phyloP scores from a whole-genome alignment of 2,329 filamentous ascomycete genomes.

The Penicillium sp. region DNA sequence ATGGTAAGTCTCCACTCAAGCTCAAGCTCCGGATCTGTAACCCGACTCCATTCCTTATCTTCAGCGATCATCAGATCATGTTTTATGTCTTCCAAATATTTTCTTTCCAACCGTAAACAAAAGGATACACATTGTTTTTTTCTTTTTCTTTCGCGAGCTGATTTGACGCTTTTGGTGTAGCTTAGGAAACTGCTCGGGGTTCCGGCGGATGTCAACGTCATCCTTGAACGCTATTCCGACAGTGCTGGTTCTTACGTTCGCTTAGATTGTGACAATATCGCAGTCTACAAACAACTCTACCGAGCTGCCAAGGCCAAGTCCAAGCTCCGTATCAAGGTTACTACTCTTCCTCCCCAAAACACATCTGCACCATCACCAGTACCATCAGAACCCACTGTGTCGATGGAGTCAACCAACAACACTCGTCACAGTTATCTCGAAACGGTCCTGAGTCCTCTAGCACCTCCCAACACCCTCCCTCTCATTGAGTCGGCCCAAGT shows the following conservation, averaged over 20 bases:
- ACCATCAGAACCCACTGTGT: constrained; percentile 13
- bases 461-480: constrained; percentile 14
- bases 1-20: constrained; percentile 66
- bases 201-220: constrained; percentile 58
- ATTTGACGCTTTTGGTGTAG: constrained; percentile 46
- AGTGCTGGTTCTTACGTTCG: constrained; percentile 77
- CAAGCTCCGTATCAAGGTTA: constrained; percentile 86
- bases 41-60: constrained; percentile 21
- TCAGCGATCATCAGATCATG: constrained; percentile 8
- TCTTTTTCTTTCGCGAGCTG: constrained; percentile 7
- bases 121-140: not conserved
- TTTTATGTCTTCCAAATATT: not conserved
- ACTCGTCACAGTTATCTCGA: constrained; percentile 43
- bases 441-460: constrained; percentile 38
- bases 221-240: constrained; percentile 93
- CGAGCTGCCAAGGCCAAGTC: constrained; percentile 96
- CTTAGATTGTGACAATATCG: constrained; percentile 71
- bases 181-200: constrained; percentile 68
- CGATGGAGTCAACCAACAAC: constrained; percentile 16
- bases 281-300: constrained; percentile 95
- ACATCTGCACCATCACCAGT: constrained; percentile 13
- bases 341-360: constrained; percentile 53
- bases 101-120: too few relatives aligned
- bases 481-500: constrained; percentile 1
- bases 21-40: constrained; percentile 27